Evolutionary conservation across 352 stramenopile genomes (phyloP).

Genomic region (Albugo candida): DNA sequence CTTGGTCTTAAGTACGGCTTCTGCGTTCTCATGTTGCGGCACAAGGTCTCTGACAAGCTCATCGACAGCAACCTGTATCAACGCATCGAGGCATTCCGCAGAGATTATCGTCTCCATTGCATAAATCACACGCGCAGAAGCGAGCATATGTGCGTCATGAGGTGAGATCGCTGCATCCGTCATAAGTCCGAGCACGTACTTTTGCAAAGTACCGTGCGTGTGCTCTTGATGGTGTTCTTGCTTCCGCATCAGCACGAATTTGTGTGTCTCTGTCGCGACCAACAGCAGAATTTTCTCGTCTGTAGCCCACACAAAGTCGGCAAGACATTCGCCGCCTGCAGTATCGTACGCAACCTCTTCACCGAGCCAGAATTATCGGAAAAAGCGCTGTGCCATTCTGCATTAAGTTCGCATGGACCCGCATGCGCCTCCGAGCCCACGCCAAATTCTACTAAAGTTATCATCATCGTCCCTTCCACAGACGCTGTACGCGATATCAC

Average conservation of each 20-base stretch:
- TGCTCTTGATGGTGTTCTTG: no score
- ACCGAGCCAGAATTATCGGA: neutral
- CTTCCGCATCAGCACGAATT: slow-evolving; percentile 40
- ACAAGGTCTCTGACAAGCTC: no score
- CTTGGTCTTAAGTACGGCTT: no score
- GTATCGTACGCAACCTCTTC: slow-evolving; percentile 24
- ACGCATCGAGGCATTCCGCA: no score
- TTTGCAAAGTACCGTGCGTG: no score
- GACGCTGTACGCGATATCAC: slow-evolving; percentile 3
- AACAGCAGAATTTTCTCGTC: slow-evolving; percentile 33
- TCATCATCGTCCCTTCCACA: slow-evolving; percentile 17
- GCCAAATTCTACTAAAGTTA: slow-evolving; percentile 22
- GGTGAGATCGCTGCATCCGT: no score
- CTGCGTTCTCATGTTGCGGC: no score
- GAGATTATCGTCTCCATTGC: no score
- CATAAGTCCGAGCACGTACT: no score
- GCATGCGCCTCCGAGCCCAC: slow-evolving; percentile 21
- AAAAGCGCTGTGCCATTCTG: neutral
- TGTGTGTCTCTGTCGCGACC: slow-evolving; percentile 24
- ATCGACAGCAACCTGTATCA: no score
- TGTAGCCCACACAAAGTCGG: slow-evolving; percentile 31
- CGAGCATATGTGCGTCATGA: no score
- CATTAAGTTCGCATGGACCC: slow-evolving; percentile 14
- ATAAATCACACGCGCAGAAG: no score
- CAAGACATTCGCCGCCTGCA: slow-evolving; percentile 46